Conservation (phyloP, 108 stramenopile genomes). For the Fistulifera solaris region DNA sequence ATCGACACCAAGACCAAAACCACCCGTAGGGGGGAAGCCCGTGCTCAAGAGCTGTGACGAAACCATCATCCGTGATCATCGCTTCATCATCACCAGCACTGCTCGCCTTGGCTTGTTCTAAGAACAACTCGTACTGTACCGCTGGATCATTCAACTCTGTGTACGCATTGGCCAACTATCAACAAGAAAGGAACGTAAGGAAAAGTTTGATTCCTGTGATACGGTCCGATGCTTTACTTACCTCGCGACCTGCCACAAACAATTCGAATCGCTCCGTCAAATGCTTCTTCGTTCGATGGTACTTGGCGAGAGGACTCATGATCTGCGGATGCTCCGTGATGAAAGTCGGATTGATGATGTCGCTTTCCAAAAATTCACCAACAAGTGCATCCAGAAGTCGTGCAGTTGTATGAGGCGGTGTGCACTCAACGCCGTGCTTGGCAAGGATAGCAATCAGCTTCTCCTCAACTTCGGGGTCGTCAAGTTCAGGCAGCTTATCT, state of each 20-base stretch:
- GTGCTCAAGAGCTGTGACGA: slow-evolving; percentile 94
- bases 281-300: slow-evolving; percentile 87
- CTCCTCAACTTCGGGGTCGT: slow-evolving; percentile 73
- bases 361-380: slow-evolving; percentile 92
- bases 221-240: slow-evolving; percentile 44
- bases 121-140: slow-evolving; percentile 90
- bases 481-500: slow-evolving; percentile 73
- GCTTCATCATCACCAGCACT: slow-evolving; percentile 98
- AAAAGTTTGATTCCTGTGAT: slow-evolving; percentile 15
- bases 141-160: slow-evolving; percentile 99
- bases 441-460: slow-evolving; percentile 68
- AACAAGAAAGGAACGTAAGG: slow-evolving; percentile 17
- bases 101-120: slow-evolving; percentile 90
- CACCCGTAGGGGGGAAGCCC: slow-evolving; percentile 98
- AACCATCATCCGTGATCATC: slow-evolving; percentile 96
- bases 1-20: slow-evolving; percentile 98
- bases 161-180: slow-evolving; percentile 97
- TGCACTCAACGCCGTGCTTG: slow-evolving; percentile 77
- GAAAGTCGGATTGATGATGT: slow-evolving; percentile 82
- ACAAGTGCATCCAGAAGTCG: slow-evolving; percentile 96
- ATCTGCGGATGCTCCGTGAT: slow-evolving; percentile 96
- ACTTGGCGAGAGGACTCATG: slow-evolving; percentile 99
- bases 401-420: slow-evolving; percentile 93
- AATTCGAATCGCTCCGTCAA: slow-evolving; percentile 99
- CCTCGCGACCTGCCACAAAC: slow-evolving; percentile 95